phyloP scores from a whole-genome alignment of 441 rosid genomes.

The Capsella rubella region DNA sequence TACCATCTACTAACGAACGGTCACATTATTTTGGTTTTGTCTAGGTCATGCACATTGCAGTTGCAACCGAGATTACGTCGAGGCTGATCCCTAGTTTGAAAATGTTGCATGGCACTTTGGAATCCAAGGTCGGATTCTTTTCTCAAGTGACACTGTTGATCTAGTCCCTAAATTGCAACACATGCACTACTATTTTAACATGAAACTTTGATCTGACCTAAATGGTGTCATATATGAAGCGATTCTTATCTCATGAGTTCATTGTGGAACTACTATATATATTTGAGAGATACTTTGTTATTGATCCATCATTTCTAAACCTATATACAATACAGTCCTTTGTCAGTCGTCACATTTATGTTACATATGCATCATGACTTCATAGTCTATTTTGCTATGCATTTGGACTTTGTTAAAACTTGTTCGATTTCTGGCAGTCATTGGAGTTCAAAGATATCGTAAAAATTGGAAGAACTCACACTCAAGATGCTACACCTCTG shows the following conservation, averaged over 20 bases:
- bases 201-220: neutral
- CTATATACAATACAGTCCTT: neutral
- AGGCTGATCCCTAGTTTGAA: conserved; percentile 79
- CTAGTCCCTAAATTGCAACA: neutral
- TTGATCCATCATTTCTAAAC: neutral
- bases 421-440: conserved; percentile 49
- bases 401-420: neutral
- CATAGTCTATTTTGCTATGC: neutral
- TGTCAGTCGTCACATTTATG: neutral
- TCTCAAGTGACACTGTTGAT: neutral
- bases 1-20: neutral
- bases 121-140: conserved; percentile 57
- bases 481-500: conserved; percentile 97
- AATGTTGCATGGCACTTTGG: conserved; percentile 62
- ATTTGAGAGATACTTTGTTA: neutral
- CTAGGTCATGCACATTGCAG: conserved; percentile 96
- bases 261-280: too few species aligned
- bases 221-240: too few species aligned
- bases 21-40: conserved; percentile 26
- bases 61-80: conserved; percentile 78
- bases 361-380: neutral
- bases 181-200: neutral
- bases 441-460: conserved; percentile 84
- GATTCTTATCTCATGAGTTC: too few species aligned
- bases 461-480: conserved; percentile 96